Percentiles rank a stretch among this genome's conserved stretches.
Evolutionary conservation across 495 filamentous ascomycete species (phyloP).

Genomic region (Aspergillus conjunctus): DNA sequence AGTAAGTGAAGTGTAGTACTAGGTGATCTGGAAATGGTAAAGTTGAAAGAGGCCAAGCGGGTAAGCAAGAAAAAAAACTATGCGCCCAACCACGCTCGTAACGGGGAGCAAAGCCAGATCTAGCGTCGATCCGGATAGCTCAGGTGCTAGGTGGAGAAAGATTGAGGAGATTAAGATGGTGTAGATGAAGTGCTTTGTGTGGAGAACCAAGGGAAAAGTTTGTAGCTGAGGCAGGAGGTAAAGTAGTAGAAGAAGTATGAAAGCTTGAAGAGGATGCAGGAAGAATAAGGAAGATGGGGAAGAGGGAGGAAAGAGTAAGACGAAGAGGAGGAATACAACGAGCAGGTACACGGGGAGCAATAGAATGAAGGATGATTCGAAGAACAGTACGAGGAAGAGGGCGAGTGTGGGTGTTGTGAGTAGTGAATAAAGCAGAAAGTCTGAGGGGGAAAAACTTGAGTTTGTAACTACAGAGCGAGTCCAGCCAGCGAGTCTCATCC

Average conservation of each 20-base stretch:
- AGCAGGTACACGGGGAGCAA: conserved; percentile 14
- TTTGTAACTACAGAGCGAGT: conserved; percentile 29
- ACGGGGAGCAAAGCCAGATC: conserved; percentile 13
- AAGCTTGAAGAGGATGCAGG: conserved; percentile 18
- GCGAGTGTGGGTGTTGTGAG: conserved; percentile 32
- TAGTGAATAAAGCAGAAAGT: conserved; percentile 28
- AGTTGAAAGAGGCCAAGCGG: conserved; percentile 24
- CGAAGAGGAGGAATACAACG: conserved; percentile 14
- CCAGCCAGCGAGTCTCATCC: conserved; percentile 19
- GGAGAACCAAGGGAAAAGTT: neutral
- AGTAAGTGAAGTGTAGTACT: too few species aligned
- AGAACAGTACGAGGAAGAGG: conserved; percentile 30
- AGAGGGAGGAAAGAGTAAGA: conserved; percentile 14
- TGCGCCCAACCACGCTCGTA: conserved; percentile 18
- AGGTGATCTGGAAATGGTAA: conserved; percentile 33
- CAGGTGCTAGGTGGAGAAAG: neutral
- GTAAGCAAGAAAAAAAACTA: conserved; percentile 27
- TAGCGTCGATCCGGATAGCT: conserved; percentile 7
- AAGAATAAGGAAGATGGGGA: conserved; percentile 13
- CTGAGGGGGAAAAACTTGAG: conserved; percentile 31
- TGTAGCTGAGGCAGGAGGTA: conserved; percentile 12
- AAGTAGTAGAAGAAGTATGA: conserved; percentile 26
- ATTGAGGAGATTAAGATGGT: conserved; percentile 13
- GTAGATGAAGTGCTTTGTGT: neutral
- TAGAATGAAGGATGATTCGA: conserved; percentile 13